These are phyloP conservation scores for Ganoderma sp. DNA, from an alignment of 1,284 basidiomycete species.

Conservation along the genomic window DNA sequence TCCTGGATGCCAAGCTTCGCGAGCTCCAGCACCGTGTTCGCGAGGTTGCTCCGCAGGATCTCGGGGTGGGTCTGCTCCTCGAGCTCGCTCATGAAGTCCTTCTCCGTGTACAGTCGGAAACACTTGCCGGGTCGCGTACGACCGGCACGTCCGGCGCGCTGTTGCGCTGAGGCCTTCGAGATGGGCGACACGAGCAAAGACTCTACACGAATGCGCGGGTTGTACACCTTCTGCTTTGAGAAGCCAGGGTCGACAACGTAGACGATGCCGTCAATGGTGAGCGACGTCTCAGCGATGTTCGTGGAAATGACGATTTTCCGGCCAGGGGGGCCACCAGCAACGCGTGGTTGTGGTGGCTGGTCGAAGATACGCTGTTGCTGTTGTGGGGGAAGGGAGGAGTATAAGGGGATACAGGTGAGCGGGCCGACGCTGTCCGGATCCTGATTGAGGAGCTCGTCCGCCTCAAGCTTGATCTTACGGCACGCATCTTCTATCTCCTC, in stretches of 20 bases:
- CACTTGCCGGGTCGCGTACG: constrained; percentile 97
- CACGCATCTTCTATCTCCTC: constrained; percentile 99
- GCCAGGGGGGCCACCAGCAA: constrained; percentile 77
- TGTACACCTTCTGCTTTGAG: constrained; percentile 97
- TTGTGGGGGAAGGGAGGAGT: constrained; percentile 72
- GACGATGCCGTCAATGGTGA: constrained; percentile 98
- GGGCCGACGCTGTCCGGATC: constrained; percentile 85
- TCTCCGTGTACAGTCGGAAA: constrained; percentile 96
- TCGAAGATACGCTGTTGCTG: constrained; percentile 98
- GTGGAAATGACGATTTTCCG: constrained; percentile 96
- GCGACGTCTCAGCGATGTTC: constrained; percentile 97
- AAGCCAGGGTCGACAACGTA: constrained; percentile 99
- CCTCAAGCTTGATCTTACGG: constrained; percentile 90
- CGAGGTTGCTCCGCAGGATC: constrained; percentile 90
- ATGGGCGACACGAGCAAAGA: constrained; percentile 94
- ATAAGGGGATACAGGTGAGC: constrained; percentile 59
- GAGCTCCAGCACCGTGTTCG: constrained; percentile 93
- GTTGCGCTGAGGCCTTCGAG: constrained; percentile 95
- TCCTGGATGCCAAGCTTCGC: constrained; percentile 94
- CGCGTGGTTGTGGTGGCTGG: constrained; percentile 71
- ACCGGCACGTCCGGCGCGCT: constrained; percentile 95
- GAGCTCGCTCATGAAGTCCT: constrained; percentile 94
- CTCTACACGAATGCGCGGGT: constrained; percentile 95
- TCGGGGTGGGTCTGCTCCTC: constrained; percentile 98
- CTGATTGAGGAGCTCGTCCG: constrained; percentile 77